Evolutionary conservation across 805 yeast genomes (phyloP).

Genomic region (Candida hungchunana): DNA sequence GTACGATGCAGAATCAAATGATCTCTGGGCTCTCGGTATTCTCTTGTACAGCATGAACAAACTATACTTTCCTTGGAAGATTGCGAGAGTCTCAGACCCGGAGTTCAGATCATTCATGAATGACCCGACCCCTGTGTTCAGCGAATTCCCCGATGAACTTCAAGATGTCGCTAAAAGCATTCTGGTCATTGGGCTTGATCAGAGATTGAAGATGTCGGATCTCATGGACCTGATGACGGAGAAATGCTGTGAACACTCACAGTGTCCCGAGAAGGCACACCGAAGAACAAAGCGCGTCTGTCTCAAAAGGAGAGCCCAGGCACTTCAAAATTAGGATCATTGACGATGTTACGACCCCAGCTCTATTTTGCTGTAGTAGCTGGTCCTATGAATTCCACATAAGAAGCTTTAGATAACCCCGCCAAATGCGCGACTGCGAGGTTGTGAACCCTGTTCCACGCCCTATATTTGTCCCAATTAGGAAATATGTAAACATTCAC

Average conservation of each 20-base stretch:
- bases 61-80: constrained; percentile 43
- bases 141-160: constrained; percentile 7
- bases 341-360: not conserved
- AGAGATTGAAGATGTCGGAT: constrained; percentile 11
- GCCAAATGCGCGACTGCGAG: too few species aligned
- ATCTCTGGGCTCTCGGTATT: constrained; percentile 89
- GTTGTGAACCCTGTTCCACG: not conserved
- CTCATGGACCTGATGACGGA: constrained; percentile 3
- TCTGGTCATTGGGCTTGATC: constrained; percentile 5
- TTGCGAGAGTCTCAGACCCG: constrained; percentile 34
- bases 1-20: constrained; percentile 74
- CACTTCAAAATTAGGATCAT: not conserved
- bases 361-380: too few species aligned
- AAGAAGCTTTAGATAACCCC: too few species aligned
- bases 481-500: constrained; percentile 22
- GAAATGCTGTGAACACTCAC: constrained; percentile 1
- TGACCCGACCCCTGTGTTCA: constrained; percentile 1
- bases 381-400: too few species aligned
- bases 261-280: constrained; percentile 7
- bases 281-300: constrained; percentile 6
- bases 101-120: constrained; percentile 16
- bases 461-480: constrained; percentile 11
- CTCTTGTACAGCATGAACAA: constrained; percentile 76
- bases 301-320: not conserved
- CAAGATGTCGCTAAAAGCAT: constrained; percentile 1